Base-by-base conservation (phyloP, 2,329 filamentous ascomycete species). In the Balansia obtecta region DNA sequence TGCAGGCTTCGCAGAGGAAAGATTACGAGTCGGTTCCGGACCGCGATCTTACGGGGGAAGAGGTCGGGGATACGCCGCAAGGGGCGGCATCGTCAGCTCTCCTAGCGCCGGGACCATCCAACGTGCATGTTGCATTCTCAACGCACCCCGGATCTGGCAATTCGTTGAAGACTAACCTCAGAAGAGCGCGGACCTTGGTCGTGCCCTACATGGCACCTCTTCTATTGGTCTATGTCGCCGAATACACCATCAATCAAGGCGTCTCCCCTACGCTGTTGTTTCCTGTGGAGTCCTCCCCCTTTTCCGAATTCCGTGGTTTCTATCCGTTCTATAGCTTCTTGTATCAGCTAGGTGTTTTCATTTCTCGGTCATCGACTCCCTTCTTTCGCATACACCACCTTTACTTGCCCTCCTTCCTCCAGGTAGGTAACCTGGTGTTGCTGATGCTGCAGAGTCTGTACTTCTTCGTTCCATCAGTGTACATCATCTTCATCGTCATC, bases 241-340 rank as follows among this genome's bases (percentile, higher is more conserved):
- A 98, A 71, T 98, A 98, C 65, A 94, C 87, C 50, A 96, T 97
- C 67, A 97, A 97, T 69, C 90, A 95, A 70, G 91, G 90, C 37
- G 88, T 97, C 0, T 76, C 88, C 0, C 91, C 93, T 1, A 95
- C 89, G 0, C 73, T 97, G 0, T 77, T 98, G 4, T 98, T 95
- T 63, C 88, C 90, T 0, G 73, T 96, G 1, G 63, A 74, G 1
- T 68, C 77, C 11, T 85, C 86, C 1, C 93, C 93, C 0, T 97
- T 97, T 64, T 69, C 72, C 33, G 79, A 88, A 57, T 93, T 83
- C 63, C 83, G 91, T 40, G 85, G 83, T 33, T 97, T 96, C 65
- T 98, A 98, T 61, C 90, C 91, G 0, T 88, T 91, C 54, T 98
- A 98, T 66, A 86, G 86, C 55, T 90, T 94, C 51, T 83, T 97